Percentiles rank a stretch among this genome's conserved stretches.
Evolutionary conservation across 306 rosid genomes (phyloP).

Genomic region (Pyrus betulifolia): DNA sequence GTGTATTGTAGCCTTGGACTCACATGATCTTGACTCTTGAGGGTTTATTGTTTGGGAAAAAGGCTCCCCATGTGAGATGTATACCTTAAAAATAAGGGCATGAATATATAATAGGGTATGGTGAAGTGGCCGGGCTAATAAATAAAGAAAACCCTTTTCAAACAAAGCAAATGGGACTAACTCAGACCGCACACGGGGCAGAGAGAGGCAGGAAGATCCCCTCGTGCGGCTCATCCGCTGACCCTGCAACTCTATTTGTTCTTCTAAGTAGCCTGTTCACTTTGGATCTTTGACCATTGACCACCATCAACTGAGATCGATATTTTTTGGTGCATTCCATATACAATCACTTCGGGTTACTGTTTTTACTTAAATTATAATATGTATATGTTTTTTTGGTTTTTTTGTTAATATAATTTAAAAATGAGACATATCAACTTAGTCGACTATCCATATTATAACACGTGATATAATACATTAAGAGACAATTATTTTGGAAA

Average conservation of each 20-base stretch:
- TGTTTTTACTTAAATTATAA: no score
- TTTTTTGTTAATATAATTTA: no score
- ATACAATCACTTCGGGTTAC: fast-evolving
- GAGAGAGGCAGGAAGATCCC: conserved; percentile 44
- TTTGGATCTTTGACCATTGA: conserved; percentile 67
- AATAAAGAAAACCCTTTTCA: neutral
- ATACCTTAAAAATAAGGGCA: conserved; percentile 20
- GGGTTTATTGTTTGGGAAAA: conserved; percentile 14
- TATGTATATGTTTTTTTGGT: no score
- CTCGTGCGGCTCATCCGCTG: conserved; percentile 84
- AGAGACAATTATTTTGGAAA: neutral
- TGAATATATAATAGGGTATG: neutral
- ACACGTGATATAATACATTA: neutral
- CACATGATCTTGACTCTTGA: neutral
- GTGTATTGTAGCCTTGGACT: neutral
- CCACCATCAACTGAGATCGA: conserved; percentile 7
- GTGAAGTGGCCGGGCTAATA: conserved; percentile 2
- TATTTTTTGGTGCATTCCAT: neutral
- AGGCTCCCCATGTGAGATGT: no score
- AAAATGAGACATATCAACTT: no score
- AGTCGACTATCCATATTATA: fast-evolving
- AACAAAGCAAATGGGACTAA: conserved; percentile 32
- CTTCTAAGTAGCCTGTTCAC: conserved; percentile 25
- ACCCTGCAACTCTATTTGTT: conserved; percentile 47
- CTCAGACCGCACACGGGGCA: conserved; percentile 17